Evolutionary conservation across 805 yeast species (phyloP).

Genomic region (Candida coquimbonensis): DNA sequence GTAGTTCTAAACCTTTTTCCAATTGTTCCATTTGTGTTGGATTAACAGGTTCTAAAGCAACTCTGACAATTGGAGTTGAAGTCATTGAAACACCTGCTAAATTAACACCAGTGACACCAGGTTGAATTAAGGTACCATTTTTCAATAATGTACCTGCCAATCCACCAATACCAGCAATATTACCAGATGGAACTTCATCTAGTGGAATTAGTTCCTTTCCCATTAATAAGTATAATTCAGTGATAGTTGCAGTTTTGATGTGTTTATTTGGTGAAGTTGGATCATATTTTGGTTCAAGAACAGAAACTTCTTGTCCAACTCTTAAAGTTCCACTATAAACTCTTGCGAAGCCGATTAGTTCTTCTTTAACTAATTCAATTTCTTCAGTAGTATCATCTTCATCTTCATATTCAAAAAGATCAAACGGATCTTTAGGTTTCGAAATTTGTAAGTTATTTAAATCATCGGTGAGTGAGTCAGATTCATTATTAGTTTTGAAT

Average conservation of each 20-base stretch:
- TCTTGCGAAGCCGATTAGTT: conserved; percentile 80
- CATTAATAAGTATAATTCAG: conserved; percentile 77
- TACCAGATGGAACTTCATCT: conserved; percentile 85
- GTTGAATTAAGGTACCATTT: conserved; percentile 72
- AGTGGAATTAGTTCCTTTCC: conserved; percentile 82
- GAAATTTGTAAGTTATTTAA: conserved; percentile 12
- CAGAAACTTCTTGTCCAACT: conserved; percentile 67
- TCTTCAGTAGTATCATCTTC: conserved; percentile 44
- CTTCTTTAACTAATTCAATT: conserved; percentile 43
- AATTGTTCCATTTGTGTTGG: conserved; percentile 73
- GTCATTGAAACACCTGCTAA: conserved; percentile 68
- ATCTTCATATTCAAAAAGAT: conserved; percentile 42
- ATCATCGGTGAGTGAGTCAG: conserved; percentile 15
- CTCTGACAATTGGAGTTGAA: conserved; percentile 88
- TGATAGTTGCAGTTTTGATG: conserved; percentile 48
- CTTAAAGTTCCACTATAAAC: conserved; percentile 77
- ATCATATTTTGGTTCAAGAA: conserved; percentile 83
- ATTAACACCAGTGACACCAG: conserved; percentile 56
- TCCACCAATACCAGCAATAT: conserved; percentile 91
- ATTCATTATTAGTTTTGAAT: conserved; percentile 24
- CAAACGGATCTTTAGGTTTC: conserved; percentile 30
- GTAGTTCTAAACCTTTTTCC: conserved; percentile 68
- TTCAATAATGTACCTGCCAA: conserved; percentile 75
- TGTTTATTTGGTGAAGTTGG: conserved; percentile 55
- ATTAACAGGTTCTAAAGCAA: conserved; percentile 91